Percentiles rank a stretch among this genome's conserved stretches.
phyloP scores from a whole-genome alignment of 202 grass and related monocot species.

The Cymbopogon flexuosus region DNA sequence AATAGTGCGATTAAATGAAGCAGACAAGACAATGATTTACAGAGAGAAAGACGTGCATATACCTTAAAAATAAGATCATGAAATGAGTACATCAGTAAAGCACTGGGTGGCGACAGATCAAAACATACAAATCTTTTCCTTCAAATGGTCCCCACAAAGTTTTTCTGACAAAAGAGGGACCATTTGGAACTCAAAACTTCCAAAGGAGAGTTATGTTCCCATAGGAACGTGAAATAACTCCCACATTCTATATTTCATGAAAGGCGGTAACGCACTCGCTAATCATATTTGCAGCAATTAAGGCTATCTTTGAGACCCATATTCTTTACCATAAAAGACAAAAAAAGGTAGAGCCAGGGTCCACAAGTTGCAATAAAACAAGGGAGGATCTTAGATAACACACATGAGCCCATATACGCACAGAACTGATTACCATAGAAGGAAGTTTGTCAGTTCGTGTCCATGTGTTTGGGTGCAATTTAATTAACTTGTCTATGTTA shows the following conservation, averaged over 20 bases:
- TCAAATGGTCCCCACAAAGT: background rate
- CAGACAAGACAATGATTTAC: conserved; percentile 9
- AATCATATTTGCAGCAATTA: conserved; percentile 8
- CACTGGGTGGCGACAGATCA: background rate
- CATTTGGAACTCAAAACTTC: background rate
- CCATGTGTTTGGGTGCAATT: background rate
- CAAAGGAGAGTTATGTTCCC: background rate
- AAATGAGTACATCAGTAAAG: conserved; percentile 12
- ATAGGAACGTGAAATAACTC: background rate
- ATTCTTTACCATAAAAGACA: background rate
- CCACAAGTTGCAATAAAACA: background rate
- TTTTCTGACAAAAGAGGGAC: background rate
- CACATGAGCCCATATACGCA: background rate
- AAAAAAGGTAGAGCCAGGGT: background rate
- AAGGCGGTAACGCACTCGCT: background rate
- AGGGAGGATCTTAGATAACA: background rate
- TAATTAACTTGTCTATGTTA: background rate
- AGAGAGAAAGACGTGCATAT: background rate
- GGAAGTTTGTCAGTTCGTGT: background rate
- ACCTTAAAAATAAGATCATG: background rate
- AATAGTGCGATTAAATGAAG: conserved; percentile 22
- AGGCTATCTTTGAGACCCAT: background rate
- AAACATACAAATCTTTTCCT: conserved; percentile 6
- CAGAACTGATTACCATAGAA: conserved; percentile 13
- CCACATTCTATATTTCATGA: conserved; percentile 9